Evolutionary conservation across 345 rosid genomes (phyloP), one percentile per base, ranked within the genome.

Genomic region (Acer yangbiense): DNA sequence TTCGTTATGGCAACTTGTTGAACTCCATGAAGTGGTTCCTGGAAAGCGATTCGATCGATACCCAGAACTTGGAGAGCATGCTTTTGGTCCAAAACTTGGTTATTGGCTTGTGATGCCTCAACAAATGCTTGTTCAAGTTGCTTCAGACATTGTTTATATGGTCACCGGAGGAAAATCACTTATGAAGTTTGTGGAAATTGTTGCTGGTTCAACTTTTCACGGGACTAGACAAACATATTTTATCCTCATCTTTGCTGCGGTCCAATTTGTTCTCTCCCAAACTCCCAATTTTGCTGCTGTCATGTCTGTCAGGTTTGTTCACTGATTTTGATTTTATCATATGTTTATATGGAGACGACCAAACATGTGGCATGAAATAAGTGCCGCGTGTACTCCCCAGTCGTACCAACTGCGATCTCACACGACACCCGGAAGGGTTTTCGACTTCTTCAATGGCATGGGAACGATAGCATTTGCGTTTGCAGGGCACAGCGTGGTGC

Each of bases 381-480:
- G 39, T 32, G 5, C 6, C 6, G 6, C 6, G 6, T 3, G 35
- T 29, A 29, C 3, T 32, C 75, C 65, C 0, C 55, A 29, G 11
- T 57, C 23, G 0, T 82, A 82, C 16, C 67, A 43, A 6, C 48
- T 66, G 1, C 32, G 77, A 29, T 63, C 82, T 3, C 69, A 70
- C 1, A 52, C 82, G 0, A 48, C 43, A 0, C 32, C 71, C 0
- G 85, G 87, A 2, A 72, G 18, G 13, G 29, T 71, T 11, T 82
- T 85, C 44, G 52, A 74, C 39, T 46, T 58, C 21, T 48, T 85
- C 11, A 77, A 52, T 50, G 87, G 66, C 1, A 3, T 89, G 21
- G 93, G 91, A 68, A 85, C 87, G 3, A 65, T 89, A 69, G 93
- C 93, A 1, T 89, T 89, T 67, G 89, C 91, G 3, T 89, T 77